Evolutionary conservation across 345 rosid species (phyloP).

Genomic region (Dipteronia dyeriana): DNA sequence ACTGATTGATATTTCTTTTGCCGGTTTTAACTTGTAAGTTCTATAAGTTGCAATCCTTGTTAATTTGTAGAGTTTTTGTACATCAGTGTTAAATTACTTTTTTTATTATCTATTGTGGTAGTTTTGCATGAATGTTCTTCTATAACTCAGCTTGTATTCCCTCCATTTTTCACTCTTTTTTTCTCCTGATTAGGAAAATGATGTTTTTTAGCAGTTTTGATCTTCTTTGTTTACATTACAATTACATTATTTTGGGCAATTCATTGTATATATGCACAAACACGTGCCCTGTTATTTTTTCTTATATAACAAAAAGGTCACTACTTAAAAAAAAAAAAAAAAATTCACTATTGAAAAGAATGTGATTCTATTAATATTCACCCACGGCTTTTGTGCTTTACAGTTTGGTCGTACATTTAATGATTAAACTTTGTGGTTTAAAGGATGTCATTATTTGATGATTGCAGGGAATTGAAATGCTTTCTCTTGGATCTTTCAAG

Average conservation of each 20-base stretch:
- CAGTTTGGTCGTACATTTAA: not conserved
- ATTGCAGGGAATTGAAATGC: slow-evolving; percentile 97
- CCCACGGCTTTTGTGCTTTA: not conserved
- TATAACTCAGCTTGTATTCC: not conserved
- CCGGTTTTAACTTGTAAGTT: not conserved
- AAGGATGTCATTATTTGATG: slow-evolving; percentile 8
- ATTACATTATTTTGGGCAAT: not conserved
- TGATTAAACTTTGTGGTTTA: not conserved
- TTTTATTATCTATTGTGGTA: not conserved
- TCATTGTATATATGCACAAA: not conserved
- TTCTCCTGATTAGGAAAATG: not conserved
- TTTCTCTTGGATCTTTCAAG: slow-evolving; percentile 95
- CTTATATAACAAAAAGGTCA: not conserved
- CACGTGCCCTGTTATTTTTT: not conserved
- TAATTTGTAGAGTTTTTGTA: not conserved
- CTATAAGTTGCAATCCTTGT: not conserved
- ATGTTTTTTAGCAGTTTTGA: not conserved
- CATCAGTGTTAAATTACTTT: not conserved
- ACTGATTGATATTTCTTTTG: not conserved
- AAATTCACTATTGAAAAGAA: not conserved
- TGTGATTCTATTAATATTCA: not conserved
- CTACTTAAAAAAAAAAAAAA: not conserved
- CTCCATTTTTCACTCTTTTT: not conserved
- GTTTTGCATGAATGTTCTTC: not conserved
- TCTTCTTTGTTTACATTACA: not conserved